phyloP scores from a whole-genome alignment of 1,139 yeast genomes.

The Geotrichum restrictum region DNA sequence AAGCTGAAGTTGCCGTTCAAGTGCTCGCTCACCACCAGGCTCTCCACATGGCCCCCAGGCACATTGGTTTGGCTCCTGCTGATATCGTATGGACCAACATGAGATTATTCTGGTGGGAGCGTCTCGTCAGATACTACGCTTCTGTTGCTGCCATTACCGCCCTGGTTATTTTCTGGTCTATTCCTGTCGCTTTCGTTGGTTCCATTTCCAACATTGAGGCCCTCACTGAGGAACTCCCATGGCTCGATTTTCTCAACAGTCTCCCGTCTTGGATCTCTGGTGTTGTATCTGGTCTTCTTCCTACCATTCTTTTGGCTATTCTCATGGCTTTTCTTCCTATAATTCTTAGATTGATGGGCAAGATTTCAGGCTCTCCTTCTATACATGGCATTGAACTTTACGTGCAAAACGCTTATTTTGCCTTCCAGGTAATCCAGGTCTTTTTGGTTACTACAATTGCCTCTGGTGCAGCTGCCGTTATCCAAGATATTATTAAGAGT shows the following conservation, averaged over 20 bases:
- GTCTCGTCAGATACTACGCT: constrained; percentile 55
- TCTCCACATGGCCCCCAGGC: constrained; percentile 57
- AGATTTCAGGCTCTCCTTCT: constrained; percentile 66
- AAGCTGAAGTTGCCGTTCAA: constrained; percentile 84
- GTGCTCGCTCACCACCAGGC: constrained; percentile 63
- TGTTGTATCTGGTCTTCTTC: constrained; percentile 78
- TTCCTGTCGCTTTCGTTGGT: constrained; percentile 97
- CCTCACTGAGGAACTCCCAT: constrained; percentile 62
- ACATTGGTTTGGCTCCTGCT: constrained; percentile 67
- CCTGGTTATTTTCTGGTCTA: constrained; percentile 79
- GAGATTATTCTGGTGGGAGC: constrained; percentile 82
- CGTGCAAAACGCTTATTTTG: constrained; percentile 83
- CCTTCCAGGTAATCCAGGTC: constrained; percentile 78
- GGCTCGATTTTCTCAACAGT: constrained; percentile 64
- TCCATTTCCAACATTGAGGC: constrained; percentile 76
- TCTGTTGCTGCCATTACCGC: constrained; percentile 58
- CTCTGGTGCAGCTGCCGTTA: constrained; percentile 77
- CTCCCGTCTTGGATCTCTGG: constrained; percentile 70
- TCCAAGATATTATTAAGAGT: constrained; percentile 57
- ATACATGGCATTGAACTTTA: constrained; percentile 67
- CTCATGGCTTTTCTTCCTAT: constrained; percentile 85
- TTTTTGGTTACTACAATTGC: constrained; percentile 78
- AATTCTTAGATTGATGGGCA: constrained; percentile 70
- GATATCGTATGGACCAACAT: constrained; percentile 85
- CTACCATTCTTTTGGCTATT: constrained; percentile 74